Percentiles rank a stretch among this genome's conserved stretches.
These are phyloP conservation scores for Fusarium zealandicum DNA, from an alignment of 2,329 filamentous ascomycete genomes.

Conservation along the genomic window DNA sequence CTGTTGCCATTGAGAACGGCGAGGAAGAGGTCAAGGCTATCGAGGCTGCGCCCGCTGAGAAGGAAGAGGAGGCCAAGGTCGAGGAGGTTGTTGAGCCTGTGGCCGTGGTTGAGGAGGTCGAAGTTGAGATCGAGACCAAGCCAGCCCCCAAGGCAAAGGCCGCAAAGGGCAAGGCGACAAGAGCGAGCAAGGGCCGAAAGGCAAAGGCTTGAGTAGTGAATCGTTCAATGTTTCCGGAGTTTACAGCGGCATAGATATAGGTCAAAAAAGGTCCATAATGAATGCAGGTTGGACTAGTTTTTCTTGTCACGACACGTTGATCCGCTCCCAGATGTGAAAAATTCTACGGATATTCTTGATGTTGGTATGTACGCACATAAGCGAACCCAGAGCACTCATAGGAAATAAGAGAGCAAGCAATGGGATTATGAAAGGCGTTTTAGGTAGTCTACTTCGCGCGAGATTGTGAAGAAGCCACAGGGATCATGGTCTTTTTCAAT, in stretches of 20 bases:
- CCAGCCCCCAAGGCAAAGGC: constrained; percentile 45
- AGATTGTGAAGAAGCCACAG: constrained; percentile 55
- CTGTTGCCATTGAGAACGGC: constrained; percentile 48
- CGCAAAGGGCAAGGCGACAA: constrained; percentile 36
- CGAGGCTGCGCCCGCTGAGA: constrained; percentile 48
- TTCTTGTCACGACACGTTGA: constrained; percentile 10
- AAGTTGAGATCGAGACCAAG: constrained; percentile 39
- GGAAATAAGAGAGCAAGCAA: constrained; percentile 52
- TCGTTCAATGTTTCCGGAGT: constrained; percentile 33
- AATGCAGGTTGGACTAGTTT: constrained; percentile 31
- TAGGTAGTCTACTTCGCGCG: constrained; percentile 61
- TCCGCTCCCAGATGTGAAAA: background rate
- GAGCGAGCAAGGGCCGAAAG: constrained; percentile 45
- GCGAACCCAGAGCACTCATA: constrained; percentile 65
- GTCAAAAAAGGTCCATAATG: constrained; percentile 40
- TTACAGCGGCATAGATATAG: constrained; percentile 40
- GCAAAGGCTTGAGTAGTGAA: constrained; percentile 47
- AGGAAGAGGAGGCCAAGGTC: constrained; percentile 40
- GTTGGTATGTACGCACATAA: constrained; percentile 64
- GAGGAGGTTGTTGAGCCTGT: constrained; percentile 35
- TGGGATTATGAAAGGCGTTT: constrained; percentile 67
- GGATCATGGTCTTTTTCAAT: constrained; percentile 43
- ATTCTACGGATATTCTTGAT: constrained; percentile 7
- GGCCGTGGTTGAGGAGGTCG: constrained; percentile 36
- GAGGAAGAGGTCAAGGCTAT: constrained; percentile 46